phyloP scores from a whole-genome alignment of 257 asterid genomes.

The Solanum etuberosum region DNA sequence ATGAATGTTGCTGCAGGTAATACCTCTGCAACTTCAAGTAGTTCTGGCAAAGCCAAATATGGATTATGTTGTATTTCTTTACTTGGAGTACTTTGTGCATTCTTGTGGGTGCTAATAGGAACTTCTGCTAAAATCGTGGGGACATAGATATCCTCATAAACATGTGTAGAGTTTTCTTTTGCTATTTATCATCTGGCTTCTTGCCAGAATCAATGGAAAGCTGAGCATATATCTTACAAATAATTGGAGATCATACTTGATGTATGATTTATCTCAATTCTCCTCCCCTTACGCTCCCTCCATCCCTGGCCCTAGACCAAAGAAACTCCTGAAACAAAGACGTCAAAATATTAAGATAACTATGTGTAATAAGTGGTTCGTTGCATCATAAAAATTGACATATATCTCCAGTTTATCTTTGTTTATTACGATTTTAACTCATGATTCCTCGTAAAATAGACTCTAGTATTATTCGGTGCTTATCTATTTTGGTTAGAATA shows the following conservation, averaged over 20 bases:
- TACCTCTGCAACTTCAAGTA: slow-evolving; percentile 39
- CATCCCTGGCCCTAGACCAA: background rate
- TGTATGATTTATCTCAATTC: background rate
- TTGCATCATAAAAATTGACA: background rate
- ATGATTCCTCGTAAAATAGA: background rate
- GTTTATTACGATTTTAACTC: background rate
- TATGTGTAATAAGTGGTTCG: background rate
- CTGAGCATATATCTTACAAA: slow-evolving; percentile 1
- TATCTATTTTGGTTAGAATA: background rate
- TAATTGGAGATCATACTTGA: background rate
- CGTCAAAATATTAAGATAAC: background rate
- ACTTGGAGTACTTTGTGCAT: slow-evolving; percentile 68
- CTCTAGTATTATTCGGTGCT: background rate
- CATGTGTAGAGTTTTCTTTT: slow-evolving; percentile 21
- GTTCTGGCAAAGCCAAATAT: slow-evolving; percentile 30
- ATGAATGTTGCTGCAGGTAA: slow-evolving; percentile 44
- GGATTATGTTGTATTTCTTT: slow-evolving; percentile 48
- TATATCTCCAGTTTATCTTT: background rate
- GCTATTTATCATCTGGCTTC: background rate
- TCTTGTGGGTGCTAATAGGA: slow-evolving; percentile 57
- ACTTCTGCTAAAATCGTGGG: slow-evolving; percentile 11
- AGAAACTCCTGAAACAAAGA: background rate
- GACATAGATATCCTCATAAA: slow-evolving; percentile 6
- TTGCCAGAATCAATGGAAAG: slow-evolving; percentile 9
- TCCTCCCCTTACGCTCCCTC: background rate